A percentile compares a stretch with the other conserved stretches of the same genome.
Evolutionary conservation across 768 basidiomycete genomes (phyloP).

Genomic region (Podaxis mareebaensis): DNA sequence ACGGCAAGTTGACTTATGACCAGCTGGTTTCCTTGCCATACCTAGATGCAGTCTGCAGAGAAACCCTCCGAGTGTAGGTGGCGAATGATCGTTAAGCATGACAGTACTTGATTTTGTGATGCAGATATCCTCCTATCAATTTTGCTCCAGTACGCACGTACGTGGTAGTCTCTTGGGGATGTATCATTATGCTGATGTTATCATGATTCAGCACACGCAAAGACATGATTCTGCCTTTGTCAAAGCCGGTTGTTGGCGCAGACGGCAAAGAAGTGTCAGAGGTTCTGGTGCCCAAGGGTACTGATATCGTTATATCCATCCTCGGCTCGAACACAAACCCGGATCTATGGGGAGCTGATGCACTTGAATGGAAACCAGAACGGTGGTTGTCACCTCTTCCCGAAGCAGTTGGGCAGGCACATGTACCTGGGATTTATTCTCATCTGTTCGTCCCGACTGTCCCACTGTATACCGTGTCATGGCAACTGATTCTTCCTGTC

Average conservation of each 20-base stretch:
- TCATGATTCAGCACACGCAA: slow-evolving; percentile 29
- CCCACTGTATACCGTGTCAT: background rate
- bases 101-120: too few species aligned
- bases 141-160: slow-evolving; percentile 17
- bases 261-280: slow-evolving; percentile 38
- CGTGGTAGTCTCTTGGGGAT: background rate
- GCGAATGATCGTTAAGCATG: background rate
- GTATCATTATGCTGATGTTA: background rate
- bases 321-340: slow-evolving; percentile 39
- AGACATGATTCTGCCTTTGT: slow-evolving; percentile 43
- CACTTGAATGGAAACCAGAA: slow-evolving; percentile 20
- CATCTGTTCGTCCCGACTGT: background rate
- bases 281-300: slow-evolving; percentile 39
- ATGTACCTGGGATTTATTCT: slow-evolving; percentile 18
- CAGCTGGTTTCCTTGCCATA: slow-evolving; percentile 23
- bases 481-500: background rate
- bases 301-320: slow-evolving; percentile 38
- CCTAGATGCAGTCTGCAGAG: slow-evolving; percentile 26
- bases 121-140: slow-evolving; percentile 22
- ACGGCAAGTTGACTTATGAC: slow-evolving; percentile 23
- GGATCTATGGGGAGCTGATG: slow-evolving; percentile 15
- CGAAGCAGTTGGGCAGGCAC: slow-evolving; percentile 6
- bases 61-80: slow-evolving; percentile 40
- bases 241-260: slow-evolving; percentile 32
- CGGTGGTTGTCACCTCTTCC: slow-evolving; percentile 18